phyloP scores from a whole-genome alignment of 2,329 filamentous ascomycete genomes.

The Dothistroma septosporum region DNA sequence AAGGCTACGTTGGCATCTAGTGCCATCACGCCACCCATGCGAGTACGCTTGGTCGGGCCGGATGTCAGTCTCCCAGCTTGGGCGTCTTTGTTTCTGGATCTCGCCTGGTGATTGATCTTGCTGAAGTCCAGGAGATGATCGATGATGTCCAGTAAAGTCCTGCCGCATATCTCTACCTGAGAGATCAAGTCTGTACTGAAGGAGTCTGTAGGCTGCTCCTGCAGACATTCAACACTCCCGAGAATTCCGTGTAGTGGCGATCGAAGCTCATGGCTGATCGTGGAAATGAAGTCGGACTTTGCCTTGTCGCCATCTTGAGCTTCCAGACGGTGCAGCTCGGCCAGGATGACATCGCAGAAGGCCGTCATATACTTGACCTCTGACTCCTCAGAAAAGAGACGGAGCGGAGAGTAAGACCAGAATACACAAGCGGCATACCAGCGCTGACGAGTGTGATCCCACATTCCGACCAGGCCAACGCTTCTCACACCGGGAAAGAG shows the following conservation, averaged over 20 bases:
- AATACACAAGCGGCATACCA: constrained; percentile 37
- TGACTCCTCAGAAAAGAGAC: constrained; percentile 40
- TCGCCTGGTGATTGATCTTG: constrained; percentile 41
- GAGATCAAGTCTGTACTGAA: constrained; percentile 43
- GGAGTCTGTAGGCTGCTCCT: constrained; percentile 40
- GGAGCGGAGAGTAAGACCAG: constrained; percentile 45
- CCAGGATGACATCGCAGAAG: constrained; percentile 43
- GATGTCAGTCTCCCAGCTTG: constrained; percentile 10
- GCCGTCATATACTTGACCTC: constrained; percentile 39
- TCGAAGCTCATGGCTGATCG: constrained; percentile 51
- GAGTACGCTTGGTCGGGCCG: constrained; percentile 11
- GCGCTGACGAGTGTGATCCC: constrained; percentile 43
- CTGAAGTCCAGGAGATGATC: constrained; percentile 43
- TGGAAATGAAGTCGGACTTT: constrained; percentile 52
- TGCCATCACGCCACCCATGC: constrained; percentile 23
- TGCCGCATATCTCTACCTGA: constrained; percentile 49
- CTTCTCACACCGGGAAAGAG: constrained; percentile 46
- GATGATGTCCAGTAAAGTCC: constrained; percentile 49
- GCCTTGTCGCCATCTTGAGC: constrained; percentile 43
- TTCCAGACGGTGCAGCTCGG: constrained; percentile 39
- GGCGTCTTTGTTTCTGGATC: constrained; percentile 12
- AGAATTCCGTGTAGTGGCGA: constrained; percentile 47
- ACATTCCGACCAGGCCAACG: constrained; percentile 50
- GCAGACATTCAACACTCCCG: constrained; percentile 49
- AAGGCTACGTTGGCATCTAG: constrained; percentile 38